These are phyloP conservation scores for Entonaema liquescens DNA, from an alignment of 495 filamentous ascomycete genomes.

Conservation along the genomic window DNA sequence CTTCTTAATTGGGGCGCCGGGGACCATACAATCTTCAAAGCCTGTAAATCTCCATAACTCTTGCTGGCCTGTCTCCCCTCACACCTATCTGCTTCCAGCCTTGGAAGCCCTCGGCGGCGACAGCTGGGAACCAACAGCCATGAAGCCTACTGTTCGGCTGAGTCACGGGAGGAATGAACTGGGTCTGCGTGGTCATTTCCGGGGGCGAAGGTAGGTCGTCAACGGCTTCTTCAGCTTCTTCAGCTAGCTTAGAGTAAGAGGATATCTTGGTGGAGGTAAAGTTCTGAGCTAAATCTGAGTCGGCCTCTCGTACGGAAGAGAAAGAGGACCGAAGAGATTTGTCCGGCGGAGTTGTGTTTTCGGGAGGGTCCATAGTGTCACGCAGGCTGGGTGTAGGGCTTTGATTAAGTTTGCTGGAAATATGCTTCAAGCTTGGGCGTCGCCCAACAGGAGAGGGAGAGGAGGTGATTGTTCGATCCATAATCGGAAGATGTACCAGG, in stretches of 20 bases:
- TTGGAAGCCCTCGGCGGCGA: constrained; percentile 69
- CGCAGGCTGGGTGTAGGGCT: constrained; percentile 26
- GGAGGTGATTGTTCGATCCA: constrained; percentile 38
- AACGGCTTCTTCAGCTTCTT: constrained; percentile 58
- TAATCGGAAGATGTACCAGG: constrained; percentile 37
- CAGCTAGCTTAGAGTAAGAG: constrained; percentile 56
- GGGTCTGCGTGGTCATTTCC: constrained; percentile 58
- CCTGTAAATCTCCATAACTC: constrained; percentile 75
- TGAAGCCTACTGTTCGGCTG: constrained; percentile 58
- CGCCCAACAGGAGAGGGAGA: constrained; percentile 33
- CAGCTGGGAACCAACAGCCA: constrained; percentile 70
- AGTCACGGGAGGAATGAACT: constrained; percentile 58
- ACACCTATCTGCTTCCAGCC: constrained; percentile 78
- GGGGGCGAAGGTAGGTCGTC: constrained; percentile 47
- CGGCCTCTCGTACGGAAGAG: constrained; percentile 65
- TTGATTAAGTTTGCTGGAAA: constrained; percentile 35
- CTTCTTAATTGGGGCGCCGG: constrained; percentile 48
- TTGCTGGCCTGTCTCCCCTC: constrained; percentile 72
- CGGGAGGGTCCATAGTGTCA: constrained; percentile 37
- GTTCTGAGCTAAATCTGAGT: constrained; percentile 68
- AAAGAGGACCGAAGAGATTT: constrained; percentile 61
- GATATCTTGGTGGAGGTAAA: constrained; percentile 73
- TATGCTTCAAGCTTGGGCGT: constrained; percentile 24
- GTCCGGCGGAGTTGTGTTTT: constrained; percentile 46
- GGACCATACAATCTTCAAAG: constrained; percentile 64